These are phyloP conservation scores for Intubia oerlemansii DNA, from an alignment of 2,329 filamentous ascomycete species.

Conservation along the genomic window DNA sequence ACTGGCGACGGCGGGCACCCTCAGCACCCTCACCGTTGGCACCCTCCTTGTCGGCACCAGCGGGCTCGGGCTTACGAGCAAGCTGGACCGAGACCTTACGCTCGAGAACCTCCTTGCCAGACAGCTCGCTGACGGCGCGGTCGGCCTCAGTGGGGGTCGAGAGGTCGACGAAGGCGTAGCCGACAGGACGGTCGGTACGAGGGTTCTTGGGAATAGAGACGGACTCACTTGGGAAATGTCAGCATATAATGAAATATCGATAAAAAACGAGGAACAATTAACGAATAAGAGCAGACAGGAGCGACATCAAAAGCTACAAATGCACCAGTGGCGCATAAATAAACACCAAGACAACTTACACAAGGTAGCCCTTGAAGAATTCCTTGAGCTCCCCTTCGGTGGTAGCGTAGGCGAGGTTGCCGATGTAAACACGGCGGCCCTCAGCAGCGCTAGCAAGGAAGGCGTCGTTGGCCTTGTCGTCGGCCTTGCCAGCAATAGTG, in stretches of 20 bases:
- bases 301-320: neutral
- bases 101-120: slow-evolving; percentile 92
- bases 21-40: slow-evolving; percentile 56
- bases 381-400: slow-evolving; percentile 99
- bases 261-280: neutral
- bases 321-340: neutral
- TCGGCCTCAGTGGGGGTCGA: slow-evolving; percentile 87
- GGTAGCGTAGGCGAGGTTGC: slow-evolving; percentile 99
- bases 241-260: neutral
- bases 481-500: slow-evolving; percentile 37
- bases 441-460: slow-evolving; percentile 94
- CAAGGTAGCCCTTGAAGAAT: slow-evolving; percentile 98
- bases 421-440: slow-evolving; percentile 98
- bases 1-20: slow-evolving; percentile 39
- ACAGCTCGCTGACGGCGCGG: slow-evolving; percentile 85
- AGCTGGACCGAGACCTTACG: slow-evolving; percentile 98
- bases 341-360: slow-evolving; percentile 35
- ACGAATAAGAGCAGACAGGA: neutral
- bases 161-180: slow-evolving; percentile 97
- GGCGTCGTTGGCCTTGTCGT: slow-evolving; percentile 55
- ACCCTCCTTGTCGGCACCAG: slow-evolving; percentile 55
- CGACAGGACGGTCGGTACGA: slow-evolving; percentile 92
- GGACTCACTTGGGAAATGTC: slow-evolving; percentile 50
- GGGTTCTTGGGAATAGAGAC: slow-evolving; percentile 99
- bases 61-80: slow-evolving; percentile 85